phyloP scores from a whole-genome alignment of 345 rosid genomes.

The Litchi chinensis region DNA sequence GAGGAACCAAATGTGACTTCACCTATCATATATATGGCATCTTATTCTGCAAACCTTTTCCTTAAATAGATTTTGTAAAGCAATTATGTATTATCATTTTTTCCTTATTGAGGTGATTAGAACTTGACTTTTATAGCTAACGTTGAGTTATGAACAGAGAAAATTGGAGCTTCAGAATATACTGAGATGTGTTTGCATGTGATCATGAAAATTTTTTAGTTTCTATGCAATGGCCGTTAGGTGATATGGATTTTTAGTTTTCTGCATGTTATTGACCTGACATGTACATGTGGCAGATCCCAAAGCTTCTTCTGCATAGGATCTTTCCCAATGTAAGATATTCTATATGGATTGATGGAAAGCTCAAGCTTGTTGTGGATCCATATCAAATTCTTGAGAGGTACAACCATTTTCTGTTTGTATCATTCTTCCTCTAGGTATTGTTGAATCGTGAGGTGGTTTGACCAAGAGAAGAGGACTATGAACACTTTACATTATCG shows the following conservation, averaged over 20 bases:
- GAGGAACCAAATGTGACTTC: no score
- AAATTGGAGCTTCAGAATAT: neutral
- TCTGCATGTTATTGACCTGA: conserved; percentile 14
- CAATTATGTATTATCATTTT: neutral
- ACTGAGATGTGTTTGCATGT: neutral
- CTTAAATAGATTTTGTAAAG: neutral
- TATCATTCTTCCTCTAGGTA: neutral
- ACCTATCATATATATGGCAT: neutral
- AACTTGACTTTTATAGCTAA: neutral
- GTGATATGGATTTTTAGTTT: conserved; percentile 5
- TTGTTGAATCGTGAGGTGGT: neutral
- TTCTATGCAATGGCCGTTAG: neutral
- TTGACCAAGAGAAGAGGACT: neutral
- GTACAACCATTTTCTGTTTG: conserved; percentile 34
- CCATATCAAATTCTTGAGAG: conserved; percentile 92
- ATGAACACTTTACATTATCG: neutral
- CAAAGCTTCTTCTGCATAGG: conserved; percentile 86
- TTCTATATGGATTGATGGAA: conserved; percentile 93
- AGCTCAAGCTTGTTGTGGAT: conserved; percentile 84
- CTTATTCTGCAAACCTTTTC: neutral
- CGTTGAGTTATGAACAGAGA: neutral
- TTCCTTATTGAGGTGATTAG: neutral
- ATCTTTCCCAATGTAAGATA: conserved; percentile 72
- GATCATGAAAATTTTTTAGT: neutral
- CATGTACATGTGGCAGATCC: conserved; percentile 57